Conservation (phyloP, 371 early-diverging fungal species). For the Zopfochytrium polystomum region DNA sequence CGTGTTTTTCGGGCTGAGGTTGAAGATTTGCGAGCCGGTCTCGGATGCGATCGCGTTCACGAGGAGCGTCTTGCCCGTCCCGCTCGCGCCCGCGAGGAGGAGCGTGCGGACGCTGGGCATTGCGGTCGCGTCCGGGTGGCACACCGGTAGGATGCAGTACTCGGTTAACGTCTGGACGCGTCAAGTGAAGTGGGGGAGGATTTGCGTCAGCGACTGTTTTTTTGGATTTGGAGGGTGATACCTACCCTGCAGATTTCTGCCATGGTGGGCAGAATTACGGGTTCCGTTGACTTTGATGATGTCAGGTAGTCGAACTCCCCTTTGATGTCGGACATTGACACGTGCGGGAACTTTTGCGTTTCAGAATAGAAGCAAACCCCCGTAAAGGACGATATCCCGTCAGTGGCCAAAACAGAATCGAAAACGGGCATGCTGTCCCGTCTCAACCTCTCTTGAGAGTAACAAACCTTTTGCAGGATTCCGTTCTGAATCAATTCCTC, state of each 20-base stretch:
- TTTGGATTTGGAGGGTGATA: neutral
- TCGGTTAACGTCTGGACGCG: slow-evolving; percentile 40
- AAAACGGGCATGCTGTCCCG: neutral
- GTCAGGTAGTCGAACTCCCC: slow-evolving; percentile 44
- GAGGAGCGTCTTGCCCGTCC: slow-evolving; percentile 52
- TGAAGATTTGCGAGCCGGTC: slow-evolving; percentile 50
- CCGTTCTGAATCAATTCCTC: slow-evolving; percentile 55
- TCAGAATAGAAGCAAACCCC: neutral
- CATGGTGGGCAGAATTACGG: slow-evolving; percentile 43
- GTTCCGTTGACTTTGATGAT: slow-evolving; percentile 29
- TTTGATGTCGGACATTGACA: slow-evolving; percentile 32
- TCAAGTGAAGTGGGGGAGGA: neutral
- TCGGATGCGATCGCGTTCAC: slow-evolving; percentile 50
- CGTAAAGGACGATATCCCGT: neutral
- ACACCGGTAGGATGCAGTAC: slow-evolving; percentile 51
- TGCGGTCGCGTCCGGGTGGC: slow-evolving; percentile 29
- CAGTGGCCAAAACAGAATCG: slow-evolving; percentile 8
- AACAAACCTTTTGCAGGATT: slow-evolving; percentile 41
- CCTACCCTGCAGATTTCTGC: slow-evolving; percentile 44
- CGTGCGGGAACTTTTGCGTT: slow-evolving; percentile 17
- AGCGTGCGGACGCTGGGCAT: slow-evolving; percentile 35
- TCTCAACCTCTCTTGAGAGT: slow-evolving; percentile 6
- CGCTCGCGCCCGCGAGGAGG: slow-evolving; percentile 38
- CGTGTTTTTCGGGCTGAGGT: slow-evolving; percentile 51
- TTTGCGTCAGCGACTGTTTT: neutral